These are phyloP conservation scores for Daldinia eschscholtzii DNA, from an alignment of 2,329 filamentous ascomycete species.

Conservation along the genomic window DNA sequence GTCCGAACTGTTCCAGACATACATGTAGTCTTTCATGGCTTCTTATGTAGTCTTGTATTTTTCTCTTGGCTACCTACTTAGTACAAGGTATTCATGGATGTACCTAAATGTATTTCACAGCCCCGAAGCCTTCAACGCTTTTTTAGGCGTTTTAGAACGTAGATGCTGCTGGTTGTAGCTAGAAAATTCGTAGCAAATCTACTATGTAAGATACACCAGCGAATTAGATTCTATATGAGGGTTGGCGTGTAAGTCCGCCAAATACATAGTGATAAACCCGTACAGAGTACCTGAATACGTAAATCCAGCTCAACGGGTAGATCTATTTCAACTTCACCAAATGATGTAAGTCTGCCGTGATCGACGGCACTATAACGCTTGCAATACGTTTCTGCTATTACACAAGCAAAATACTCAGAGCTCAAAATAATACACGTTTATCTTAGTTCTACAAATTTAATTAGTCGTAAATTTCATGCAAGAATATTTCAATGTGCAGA, in stretches of 20 bases:
- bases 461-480: background rate
- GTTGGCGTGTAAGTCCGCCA: background rate
- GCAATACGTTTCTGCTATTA: conserved; percentile 20
- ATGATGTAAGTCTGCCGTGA: conserved; percentile 39
- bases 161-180: conserved; percentile 11
- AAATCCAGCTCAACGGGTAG: conserved; percentile 19
- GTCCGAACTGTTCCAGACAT: background rate
- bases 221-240: background rate
- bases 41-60: background rate
- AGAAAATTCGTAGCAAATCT: conserved; percentile 10
- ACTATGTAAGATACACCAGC: conserved; percentile 1
- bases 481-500: conserved; percentile 1
- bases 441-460: background rate
- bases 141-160: background rate
- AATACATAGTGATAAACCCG: background rate
- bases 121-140: background rate
- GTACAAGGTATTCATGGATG: too few species aligned
- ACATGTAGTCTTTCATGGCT: background rate
- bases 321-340: conserved; percentile 32
- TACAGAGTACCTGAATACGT: background rate
- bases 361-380: conserved; percentile 21
- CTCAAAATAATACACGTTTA: background rate
- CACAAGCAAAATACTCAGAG: background rate
- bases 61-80: conserved; percentile 1
- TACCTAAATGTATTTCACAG: background rate